phyloP scores from a whole-genome alignment of 1,139 yeast species.

The Suhomyces chickasaworum region DNA sequence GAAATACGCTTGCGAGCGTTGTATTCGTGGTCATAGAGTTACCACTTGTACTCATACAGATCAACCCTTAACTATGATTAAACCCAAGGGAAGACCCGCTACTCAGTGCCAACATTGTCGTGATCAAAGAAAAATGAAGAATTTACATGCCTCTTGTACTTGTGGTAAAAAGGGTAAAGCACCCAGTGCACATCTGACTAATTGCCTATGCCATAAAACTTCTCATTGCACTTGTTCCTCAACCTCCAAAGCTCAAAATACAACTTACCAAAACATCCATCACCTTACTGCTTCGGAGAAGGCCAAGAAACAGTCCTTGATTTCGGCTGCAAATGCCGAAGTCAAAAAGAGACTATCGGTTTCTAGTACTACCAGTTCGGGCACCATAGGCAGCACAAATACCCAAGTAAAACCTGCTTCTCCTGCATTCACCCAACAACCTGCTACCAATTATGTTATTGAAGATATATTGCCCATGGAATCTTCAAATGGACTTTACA shows the following conservation, averaged over 20 bases:
- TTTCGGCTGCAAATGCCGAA: slow-evolving; percentile 27
- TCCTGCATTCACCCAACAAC: slow-evolving; percentile 1
- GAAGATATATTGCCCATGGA: slow-evolving; percentile 42
- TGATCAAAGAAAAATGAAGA: slow-evolving; percentile 69
- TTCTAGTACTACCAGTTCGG: slow-evolving; percentile 7
- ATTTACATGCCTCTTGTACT: slow-evolving; percentile 70
- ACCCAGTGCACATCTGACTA: slow-evolving; percentile 47
- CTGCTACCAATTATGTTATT: slow-evolving; percentile 23
- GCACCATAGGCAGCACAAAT: slow-evolving; percentile 4
- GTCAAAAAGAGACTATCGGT: slow-evolving; percentile 12
- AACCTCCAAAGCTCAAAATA: slow-evolving; percentile 14
- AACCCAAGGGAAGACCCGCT: slow-evolving; percentile 94
- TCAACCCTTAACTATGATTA: slow-evolving; percentile 86
- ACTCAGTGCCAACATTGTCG: slow-evolving; percentile 90
- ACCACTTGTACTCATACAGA: slow-evolving; percentile 92
- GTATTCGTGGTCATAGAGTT: slow-evolving; percentile 94
- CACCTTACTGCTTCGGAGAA: slow-evolving; percentile 28
- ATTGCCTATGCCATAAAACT: slow-evolving; percentile 57
- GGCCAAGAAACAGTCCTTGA: slow-evolving; percentile 32
- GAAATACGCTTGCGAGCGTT: slow-evolving; percentile 94
- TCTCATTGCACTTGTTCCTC: slow-evolving; percentile 62
- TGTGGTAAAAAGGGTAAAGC: slow-evolving; percentile 64
- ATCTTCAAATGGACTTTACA: slow-evolving; percentile 32
- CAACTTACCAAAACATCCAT: slow-evolving; percentile 15
- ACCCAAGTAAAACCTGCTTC: slow-evolving; percentile 3